phyloP scores from a whole-genome alignment of 129 eudicot genomes.

The Calendula officinalis region DNA sequence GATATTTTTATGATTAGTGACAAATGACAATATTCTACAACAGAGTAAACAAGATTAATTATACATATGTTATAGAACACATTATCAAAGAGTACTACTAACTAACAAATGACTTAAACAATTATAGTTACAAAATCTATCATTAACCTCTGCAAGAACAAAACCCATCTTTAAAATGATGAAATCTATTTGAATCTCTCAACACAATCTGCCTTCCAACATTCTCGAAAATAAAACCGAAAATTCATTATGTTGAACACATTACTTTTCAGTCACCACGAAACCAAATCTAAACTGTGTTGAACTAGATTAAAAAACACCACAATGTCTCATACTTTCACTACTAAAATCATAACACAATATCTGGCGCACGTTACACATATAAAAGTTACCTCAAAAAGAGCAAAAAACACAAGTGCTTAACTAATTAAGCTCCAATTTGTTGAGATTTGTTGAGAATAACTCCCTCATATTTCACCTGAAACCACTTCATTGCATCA shows the following conservation, averaged over 20 bases:
- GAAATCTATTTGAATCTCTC: constrained; percentile 63
- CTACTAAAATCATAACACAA: not conserved
- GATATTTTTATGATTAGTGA: too few relatives aligned
- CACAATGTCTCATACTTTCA: too few relatives aligned
- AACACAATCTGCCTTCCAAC: constrained; percentile 54
- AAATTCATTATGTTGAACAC: too few relatives aligned
- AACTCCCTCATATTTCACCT: constrained; percentile 74
- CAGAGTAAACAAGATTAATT: too few relatives aligned
- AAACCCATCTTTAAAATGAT: constrained; percentile 69
- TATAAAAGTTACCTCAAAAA: constrained; percentile 6
- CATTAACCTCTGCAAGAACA: constrained; percentile 71
- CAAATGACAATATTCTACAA: too few relatives aligned
- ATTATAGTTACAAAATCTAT: constrained; percentile 3
- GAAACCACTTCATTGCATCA: constrained; percentile 82
- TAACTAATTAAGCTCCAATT: constrained; percentile 33
- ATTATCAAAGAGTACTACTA: too few relatives aligned
- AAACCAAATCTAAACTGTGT: too few relatives aligned
- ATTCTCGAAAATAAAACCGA: constrained; percentile 53
- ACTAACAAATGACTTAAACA: too few relatives aligned
- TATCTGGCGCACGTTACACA: not conserved
- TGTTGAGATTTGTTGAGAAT: constrained; percentile 75
- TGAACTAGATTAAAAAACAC: too few relatives aligned
- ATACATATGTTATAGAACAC: too few relatives aligned
- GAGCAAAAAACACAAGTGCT: not conserved
- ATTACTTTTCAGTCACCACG: too few relatives aligned